These are phyloP conservation scores for Rhododendron vialii DNA, from an alignment of 148 eudicot genomes.

Conservation along the genomic window DNA sequence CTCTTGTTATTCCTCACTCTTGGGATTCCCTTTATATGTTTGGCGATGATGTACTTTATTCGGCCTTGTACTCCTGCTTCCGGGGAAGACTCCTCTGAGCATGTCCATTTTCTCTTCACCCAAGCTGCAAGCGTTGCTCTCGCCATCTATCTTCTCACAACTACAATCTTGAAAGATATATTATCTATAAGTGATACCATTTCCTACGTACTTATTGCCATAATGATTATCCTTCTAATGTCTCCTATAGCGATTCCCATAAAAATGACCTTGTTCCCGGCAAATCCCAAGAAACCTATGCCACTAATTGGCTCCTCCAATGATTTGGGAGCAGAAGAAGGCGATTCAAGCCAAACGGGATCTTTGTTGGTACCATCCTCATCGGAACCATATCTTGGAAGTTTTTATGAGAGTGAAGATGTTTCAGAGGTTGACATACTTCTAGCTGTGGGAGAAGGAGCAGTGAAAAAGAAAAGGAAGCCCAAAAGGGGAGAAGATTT, in stretches of 20 bases:
- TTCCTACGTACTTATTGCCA: slow-evolving; percentile 45
- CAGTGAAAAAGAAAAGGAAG: slow-evolving; percentile 69
- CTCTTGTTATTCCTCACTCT: slow-evolving; percentile 60
- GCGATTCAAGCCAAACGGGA: slow-evolving; percentile 23
- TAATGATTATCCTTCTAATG: slow-evolving; percentile 69
- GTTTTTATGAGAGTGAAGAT: slow-evolving; percentile 49
- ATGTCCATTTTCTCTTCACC: slow-evolving; percentile 63
- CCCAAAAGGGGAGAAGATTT: slow-evolving; percentile 92
- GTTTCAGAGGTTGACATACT: slow-evolving; percentile 59
- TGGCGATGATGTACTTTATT: slow-evolving; percentile 66
- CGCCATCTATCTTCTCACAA: slow-evolving; percentile 64
- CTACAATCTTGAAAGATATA: slow-evolving; percentile 43
- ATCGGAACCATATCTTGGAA: slow-evolving; percentile 33
- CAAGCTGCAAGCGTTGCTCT: slow-evolving; percentile 73
- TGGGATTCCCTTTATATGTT: slow-evolving; percentile 65
- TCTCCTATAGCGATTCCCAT: slow-evolving; percentile 84
- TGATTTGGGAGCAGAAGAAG: slow-evolving; percentile 19
- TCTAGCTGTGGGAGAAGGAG: slow-evolving; percentile 80
- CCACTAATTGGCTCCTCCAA: slow-evolving; percentile 38
- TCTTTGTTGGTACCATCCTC: slow-evolving; percentile 44
- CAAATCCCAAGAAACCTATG: slow-evolving; percentile 23
- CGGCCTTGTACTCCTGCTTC: slow-evolving; percentile 81
- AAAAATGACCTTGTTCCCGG: slow-evolving; percentile 79
- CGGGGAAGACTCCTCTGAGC: slow-evolving; percentile 62
- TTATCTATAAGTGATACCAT: slow-evolving; percentile 36